Conservation (phyloP, 2,329 filamentous ascomycete genomes). For the Pseudogymnoascus sp. region DNA sequence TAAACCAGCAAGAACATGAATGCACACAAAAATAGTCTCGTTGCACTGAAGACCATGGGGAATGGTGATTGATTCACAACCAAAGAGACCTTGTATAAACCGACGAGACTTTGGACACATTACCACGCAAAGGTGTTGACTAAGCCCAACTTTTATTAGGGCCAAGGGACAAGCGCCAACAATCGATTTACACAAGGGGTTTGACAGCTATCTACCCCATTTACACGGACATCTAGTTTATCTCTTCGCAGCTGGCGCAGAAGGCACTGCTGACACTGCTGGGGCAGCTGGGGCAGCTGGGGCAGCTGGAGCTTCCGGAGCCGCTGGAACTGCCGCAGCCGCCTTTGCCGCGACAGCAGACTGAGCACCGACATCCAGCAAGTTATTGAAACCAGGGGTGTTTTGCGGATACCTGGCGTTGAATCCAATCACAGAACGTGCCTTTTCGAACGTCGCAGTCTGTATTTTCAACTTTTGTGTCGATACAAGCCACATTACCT, state of each 20-base stretch:
- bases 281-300: background rate
- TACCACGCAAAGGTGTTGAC: background rate
- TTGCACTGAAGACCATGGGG: background rate
- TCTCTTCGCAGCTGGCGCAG: background rate
- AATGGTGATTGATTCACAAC: background rate
- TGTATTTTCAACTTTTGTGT: constrained; percentile 40
- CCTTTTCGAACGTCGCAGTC: constrained; percentile 41
- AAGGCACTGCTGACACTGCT: background rate
- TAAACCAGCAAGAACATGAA: background rate
- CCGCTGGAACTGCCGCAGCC: background rate
- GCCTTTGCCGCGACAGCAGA: background rate
- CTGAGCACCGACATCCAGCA: constrained; percentile 27
- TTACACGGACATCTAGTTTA: background rate
- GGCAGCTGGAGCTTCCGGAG: background rate
- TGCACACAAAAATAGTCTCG: background rate
- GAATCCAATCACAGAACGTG: constrained; percentile 47
- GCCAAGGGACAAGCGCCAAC: background rate
- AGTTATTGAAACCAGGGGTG: constrained; percentile 36
- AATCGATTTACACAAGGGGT: background rate
- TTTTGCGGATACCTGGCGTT: constrained; percentile 50
- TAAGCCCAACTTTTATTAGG: background rate
- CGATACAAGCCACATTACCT: constrained; percentile 46
- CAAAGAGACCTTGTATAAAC: background rate
- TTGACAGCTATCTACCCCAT: background rate
- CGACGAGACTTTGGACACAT: background rate